phyloP scores from a whole-genome alignment of 139 green algal genomes.

The Chlamydomonas schloesseri region DNA sequence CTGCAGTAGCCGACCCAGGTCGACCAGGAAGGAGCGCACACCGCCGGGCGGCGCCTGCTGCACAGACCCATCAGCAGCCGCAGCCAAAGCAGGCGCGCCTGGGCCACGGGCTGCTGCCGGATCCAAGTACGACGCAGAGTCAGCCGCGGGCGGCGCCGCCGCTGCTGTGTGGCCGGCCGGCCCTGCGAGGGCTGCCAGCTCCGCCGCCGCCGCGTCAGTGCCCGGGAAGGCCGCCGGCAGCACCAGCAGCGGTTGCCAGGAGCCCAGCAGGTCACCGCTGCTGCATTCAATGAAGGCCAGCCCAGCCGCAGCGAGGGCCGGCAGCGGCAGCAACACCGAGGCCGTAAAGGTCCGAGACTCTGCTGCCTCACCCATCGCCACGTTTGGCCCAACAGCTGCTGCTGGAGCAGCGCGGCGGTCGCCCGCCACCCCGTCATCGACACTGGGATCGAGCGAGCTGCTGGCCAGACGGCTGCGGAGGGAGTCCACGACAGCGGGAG shows the following conservation, averaged over 20 bases:
- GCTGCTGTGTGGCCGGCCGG: too few species aligned
- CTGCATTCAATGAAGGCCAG: conserved; percentile 17
- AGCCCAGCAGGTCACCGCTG: conserved; percentile 13
- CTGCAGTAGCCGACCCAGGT: conserved; percentile 11
- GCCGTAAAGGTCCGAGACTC: background rate
- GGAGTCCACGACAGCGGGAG: too few species aligned
- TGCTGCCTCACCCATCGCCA: background rate
- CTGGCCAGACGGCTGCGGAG: background rate
- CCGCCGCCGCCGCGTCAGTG: background rate
- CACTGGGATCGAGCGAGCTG: too few species aligned
- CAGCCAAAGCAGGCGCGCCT: background rate
- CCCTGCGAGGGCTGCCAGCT: background rate
- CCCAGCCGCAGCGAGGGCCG: background rate
- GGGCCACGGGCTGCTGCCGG: too few species aligned
- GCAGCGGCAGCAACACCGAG: background rate
- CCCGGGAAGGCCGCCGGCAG: background rate
- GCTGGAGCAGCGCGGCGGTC: too few species aligned
- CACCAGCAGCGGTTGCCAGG: conserved; percentile 17
- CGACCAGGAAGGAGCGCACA: background rate
- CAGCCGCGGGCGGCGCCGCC: too few species aligned
- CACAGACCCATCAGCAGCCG: background rate
- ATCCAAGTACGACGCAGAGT: too few species aligned
- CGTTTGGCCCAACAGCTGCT: background rate
- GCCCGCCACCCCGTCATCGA: too few species aligned
- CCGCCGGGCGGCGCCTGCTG: too few species aligned